phyloP scores from a whole-genome alignment of 1,284 basidiomycete genomes.

The Porodaedalea pini region DNA sequence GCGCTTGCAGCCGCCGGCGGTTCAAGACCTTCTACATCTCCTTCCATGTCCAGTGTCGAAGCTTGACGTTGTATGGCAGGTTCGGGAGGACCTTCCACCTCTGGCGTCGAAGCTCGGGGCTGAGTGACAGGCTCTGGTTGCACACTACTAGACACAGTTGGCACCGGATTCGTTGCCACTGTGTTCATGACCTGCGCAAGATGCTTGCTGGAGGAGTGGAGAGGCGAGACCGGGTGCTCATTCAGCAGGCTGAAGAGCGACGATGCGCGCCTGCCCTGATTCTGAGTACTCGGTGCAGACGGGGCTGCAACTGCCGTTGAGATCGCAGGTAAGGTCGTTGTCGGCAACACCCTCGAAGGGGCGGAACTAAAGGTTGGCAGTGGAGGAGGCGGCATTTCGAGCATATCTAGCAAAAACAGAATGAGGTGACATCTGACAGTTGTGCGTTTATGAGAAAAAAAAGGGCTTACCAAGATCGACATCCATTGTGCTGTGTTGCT shows the following conservation, averaged over 20 bases:
- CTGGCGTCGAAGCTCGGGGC: too few species aligned
- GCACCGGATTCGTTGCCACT: background rate
- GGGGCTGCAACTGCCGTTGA: constrained; percentile 24
- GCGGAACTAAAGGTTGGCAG: constrained; percentile 29
- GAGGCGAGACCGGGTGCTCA: constrained; percentile 14
- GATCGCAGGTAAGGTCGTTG: constrained; percentile 32
- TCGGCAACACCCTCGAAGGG: constrained; percentile 21
- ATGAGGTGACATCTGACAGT: too few species aligned
- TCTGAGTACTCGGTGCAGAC: constrained; percentile 32
- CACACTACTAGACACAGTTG: too few species aligned
- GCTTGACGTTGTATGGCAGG: too few species aligned
- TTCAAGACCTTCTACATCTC: too few species aligned
- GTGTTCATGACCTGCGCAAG: constrained; percentile 1
- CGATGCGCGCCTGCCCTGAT: constrained; percentile 14
- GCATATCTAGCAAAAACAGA: constrained; percentile 25
- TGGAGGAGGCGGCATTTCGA: constrained; percentile 46
- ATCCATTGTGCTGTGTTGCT: constrained; percentile 13
- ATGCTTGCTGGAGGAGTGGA: constrained; percentile 1
- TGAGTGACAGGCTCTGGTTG: too few species aligned
- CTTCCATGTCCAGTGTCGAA: too few species aligned
- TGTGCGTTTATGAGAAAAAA: background rate
- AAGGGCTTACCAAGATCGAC: constrained; percentile 21
- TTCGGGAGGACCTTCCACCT: too few species aligned
- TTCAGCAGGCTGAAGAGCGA: constrained; percentile 15
- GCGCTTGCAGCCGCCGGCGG: too few species aligned